A percentile compares a stretch with the other conserved stretches of the same genome.
phyloP scores from a whole-genome alignment of 352 stramenopile genomes.

The Phytophthora tubulina region DNA sequence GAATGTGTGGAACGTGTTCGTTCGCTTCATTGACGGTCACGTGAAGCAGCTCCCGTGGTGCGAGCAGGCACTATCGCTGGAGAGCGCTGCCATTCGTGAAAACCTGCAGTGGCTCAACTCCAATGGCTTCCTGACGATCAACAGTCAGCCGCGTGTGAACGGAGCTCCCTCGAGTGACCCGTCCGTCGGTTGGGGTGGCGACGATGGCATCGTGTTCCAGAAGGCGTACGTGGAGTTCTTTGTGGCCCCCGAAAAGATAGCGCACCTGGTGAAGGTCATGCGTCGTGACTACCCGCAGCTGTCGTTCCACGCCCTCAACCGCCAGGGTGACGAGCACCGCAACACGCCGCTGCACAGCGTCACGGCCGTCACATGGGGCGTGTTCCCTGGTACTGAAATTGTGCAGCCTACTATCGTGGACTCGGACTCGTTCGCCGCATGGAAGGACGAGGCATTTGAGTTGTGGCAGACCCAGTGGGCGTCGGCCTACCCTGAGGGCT shows the following conservation, averaged over 20 bases:
- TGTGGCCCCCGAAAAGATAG: slow-evolving; percentile 84
- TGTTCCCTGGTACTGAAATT: slow-evolving; percentile 96
- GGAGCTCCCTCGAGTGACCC: slow-evolving; percentile 89
- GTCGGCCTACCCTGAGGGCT: slow-evolving; percentile 94
- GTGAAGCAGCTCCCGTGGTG: slow-evolving; percentile 97
- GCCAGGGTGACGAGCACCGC: slow-evolving; percentile 70
- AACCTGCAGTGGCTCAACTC: slow-evolving; percentile 89
- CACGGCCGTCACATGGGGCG: slow-evolving; percentile 98
- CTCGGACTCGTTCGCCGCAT: slow-evolving; percentile 94
- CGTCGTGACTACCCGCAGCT: slow-evolving; percentile 74
- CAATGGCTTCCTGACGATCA: slow-evolving; percentile 97
- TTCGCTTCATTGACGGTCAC: slow-evolving; percentile 77
- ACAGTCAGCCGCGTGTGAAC: slow-evolving; percentile 94
- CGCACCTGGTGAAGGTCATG: slow-evolving; percentile 66
- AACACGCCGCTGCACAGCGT: slow-evolving; percentile 87
- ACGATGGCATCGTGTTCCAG: slow-evolving; percentile 97
- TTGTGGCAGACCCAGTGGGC: slow-evolving; percentile 98
- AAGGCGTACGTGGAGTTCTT: slow-evolving; percentile 99
- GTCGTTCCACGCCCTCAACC: slow-evolving; percentile 85
- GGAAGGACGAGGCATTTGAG: slow-evolving; percentile 97
- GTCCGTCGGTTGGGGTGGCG: slow-evolving; percentile 96
- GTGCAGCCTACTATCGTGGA: slow-evolving; percentile 98
- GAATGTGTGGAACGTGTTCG: slow-evolving; percentile 97
- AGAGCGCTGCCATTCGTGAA: slow-evolving; percentile 90
- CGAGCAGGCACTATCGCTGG: slow-evolving; percentile 94